Base-by-base conservation (phyloP, 2,329 filamentous ascomycete species). In the Aspergillus hiratsukae region DNA sequence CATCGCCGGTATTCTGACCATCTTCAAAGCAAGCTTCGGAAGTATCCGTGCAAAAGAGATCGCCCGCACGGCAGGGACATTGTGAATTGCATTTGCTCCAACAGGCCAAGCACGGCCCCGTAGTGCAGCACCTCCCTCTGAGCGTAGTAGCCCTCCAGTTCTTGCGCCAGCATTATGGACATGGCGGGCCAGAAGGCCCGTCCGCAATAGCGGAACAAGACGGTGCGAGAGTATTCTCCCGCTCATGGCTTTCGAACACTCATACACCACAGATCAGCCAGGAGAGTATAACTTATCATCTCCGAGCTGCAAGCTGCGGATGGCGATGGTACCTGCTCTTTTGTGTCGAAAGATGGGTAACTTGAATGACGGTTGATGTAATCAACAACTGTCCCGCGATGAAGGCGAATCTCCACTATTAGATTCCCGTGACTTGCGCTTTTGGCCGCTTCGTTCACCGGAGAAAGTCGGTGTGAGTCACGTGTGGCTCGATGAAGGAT, bases 1-100 rank as follows among this genome's bases (percentile, higher is more conserved):
- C 78, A 97, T 88, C 56, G 94, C 94, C 21, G 94, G 94, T 54
- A 96, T 80, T 55, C 91, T 86, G 37, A 87, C 83, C 65, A 99
- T 88, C 78, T 97, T 99, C 69, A 94, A 76, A n/a, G 94, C 86
- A 51, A 99, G 81, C 71, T 90, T 93, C 1, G 95, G 95, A 31
- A 99, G 78, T 11, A 81, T 79, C 48, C 86, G 77, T n/a, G 80
- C 80, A 68, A 88, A 88, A n/a, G 85, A 87, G 50, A 87, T 84
- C 53, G 81, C 81, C 52, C 86, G 80, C 45, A 86, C 81, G 17
- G 83, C 82, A 52, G 84, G 82, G 23, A 87, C 76, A 78, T 96
- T 95, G 75, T 96, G 92, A 64, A 96, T 90, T 23, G 87, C 83
- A 68, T 90, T 94, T 51, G 81, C 76, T 40, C 88, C 89, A 11